Percentiles rank a stretch among this genome's conserved stretches.
These are phyloP conservation scores for Teratosphaeria destructans DNA, from an alignment of 2,329 filamentous ascomycete species.

Conservation along the genomic window DNA sequence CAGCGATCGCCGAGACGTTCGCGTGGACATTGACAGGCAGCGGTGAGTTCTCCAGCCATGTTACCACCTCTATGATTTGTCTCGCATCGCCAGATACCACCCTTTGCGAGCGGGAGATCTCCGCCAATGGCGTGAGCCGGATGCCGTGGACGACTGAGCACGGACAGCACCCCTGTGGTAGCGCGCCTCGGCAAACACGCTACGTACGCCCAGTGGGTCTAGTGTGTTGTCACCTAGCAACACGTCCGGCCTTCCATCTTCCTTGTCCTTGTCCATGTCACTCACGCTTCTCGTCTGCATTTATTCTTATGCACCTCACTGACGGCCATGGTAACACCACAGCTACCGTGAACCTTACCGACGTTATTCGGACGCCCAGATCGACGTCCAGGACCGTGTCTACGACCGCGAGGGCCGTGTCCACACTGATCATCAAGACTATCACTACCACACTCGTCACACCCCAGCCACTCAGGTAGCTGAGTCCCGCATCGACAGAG, in stretches of 20 bases:
- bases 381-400: slow-evolving; percentile 51
- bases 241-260: slow-evolving; percentile 13
- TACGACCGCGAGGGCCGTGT: slow-evolving; percentile 30
- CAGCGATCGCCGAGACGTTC: slow-evolving; percentile 17
- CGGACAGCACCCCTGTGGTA: slow-evolving; percentile 16
- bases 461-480: slow-evolving; percentile 39
- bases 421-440: slow-evolving; percentile 17
- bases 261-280: slow-evolving; percentile 13
- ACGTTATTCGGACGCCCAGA: slow-evolving; percentile 52
- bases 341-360: slow-evolving; percentile 48
- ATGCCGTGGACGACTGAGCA: slow-evolving; percentile 3
- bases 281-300: slow-evolving; percentile 9
- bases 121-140: background rate
- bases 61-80: background rate
- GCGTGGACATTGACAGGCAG: slow-evolving; percentile 36
- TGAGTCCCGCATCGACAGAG: slow-evolving; percentile 47
- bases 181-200: slow-evolving; percentile 22
- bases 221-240: slow-evolving; percentile 25
- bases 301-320: slow-evolving; percentile 10
- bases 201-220: slow-evolving; percentile 16
- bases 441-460: slow-evolving; percentile 34
- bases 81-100: background rate
- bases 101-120: background rate
- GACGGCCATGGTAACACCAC: slow-evolving; percentile 11
- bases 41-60: slow-evolving; percentile 30